Conservation (phyloP, 148 eudicot species). For the Camellia sinensis region DNA sequence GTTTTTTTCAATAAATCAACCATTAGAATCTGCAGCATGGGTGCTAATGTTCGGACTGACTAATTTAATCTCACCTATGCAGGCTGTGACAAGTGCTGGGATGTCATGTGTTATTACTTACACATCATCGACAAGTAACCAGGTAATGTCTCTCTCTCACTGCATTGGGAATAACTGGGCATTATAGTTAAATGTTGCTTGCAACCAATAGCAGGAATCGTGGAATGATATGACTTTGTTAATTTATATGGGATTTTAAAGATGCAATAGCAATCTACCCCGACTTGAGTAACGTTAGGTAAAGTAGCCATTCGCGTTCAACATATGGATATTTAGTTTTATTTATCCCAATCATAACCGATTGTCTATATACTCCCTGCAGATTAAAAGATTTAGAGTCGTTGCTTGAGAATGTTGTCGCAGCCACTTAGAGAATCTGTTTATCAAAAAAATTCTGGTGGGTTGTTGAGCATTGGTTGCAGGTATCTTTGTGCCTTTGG, state of each 20-base stretch:
- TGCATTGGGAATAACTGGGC: too few relatives aligned
- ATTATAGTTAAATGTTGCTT: neutral
- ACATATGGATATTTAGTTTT: neutral
- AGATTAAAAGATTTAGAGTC: slow-evolving; percentile 80
- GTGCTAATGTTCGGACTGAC: neutral
- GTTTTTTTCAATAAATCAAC: neutral
- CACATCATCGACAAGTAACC: slow-evolving; percentile 81
- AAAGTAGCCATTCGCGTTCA: slow-evolving; percentile 13
- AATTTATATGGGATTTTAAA: slow-evolving; percentile 58
- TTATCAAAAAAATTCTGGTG: neutral
- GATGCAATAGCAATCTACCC: slow-evolving; percentile 82
- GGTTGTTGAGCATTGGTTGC: neutral
- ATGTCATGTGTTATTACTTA: slow-evolving; percentile 83
- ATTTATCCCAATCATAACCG: neutral
- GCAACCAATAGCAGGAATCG: neutral
- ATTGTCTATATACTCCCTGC: slow-evolving; percentile 19
- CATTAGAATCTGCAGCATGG: neutral
- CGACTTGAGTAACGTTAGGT: slow-evolving; percentile 80
- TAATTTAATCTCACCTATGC: slow-evolving; percentile 19
- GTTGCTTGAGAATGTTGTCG: slow-evolving; percentile 52
- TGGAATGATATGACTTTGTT: neutral
- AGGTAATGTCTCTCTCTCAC: slow-evolving; percentile 56
- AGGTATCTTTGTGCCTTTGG: neutral
- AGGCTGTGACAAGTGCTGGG: slow-evolving; percentile 96
- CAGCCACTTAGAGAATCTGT: slow-evolving; percentile 29